Evolutionary conservation across 768 basidiomycete species (phyloP).

Genomic region (Termitomyces sp.): DNA sequence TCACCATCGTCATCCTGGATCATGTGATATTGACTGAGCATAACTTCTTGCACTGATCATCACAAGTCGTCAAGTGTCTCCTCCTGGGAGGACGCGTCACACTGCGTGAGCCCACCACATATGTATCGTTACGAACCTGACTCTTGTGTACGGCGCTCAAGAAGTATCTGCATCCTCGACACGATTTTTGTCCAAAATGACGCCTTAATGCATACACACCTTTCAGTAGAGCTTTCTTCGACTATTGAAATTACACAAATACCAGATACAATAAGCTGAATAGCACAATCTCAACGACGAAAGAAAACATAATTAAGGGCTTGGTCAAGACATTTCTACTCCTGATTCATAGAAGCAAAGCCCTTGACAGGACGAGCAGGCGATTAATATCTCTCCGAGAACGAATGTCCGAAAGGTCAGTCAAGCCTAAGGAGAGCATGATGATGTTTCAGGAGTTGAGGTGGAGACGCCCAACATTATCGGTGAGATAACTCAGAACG

Average conservation of each 20-base stretch:
- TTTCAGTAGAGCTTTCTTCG: background rate
- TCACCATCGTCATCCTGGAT: constrained; percentile 9
- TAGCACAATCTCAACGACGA: background rate
- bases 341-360: background rate
- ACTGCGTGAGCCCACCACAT: background rate
- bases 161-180: background rate
- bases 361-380: too few relatives aligned
- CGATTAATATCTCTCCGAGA: background rate
- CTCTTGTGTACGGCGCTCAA: background rate
- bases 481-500: background rate
- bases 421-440: background rate
- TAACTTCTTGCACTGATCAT: too few relatives aligned
- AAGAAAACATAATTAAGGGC: background rate
- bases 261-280: background rate
- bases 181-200: background rate
- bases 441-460: background rate
- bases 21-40: background rate
- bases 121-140: background rate
- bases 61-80: background rate
- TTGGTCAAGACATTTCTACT: background rate
- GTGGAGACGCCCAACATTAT: background rate
- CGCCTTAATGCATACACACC: background rate
- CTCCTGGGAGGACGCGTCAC: background rate
- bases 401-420: background rate
- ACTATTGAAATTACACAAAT: too few relatives aligned